Base-by-base conservation (phyloP, 2,329 filamentous ascomycete genomes). In the Microsporum audouinii region DNA sequence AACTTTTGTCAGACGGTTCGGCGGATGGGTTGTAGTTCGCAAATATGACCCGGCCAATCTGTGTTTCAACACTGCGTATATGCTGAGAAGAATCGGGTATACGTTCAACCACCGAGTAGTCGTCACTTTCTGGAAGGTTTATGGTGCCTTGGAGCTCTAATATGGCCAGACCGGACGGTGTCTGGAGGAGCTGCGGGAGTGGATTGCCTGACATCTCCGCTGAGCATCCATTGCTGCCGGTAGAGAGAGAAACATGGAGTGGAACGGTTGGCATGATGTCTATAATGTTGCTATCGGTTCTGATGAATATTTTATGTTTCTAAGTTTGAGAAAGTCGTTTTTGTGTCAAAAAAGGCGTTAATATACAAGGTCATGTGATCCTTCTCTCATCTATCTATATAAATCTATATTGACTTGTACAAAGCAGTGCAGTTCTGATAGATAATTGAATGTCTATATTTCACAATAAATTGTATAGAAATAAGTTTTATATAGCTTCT, bases 141-240 rank as follows among this genome's bases (percentile, higher is more conserved):
- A 99, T 86, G 12, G 84, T 89, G 63, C 91, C 94, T 78, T 99
- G 94, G 12, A 99, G 83, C 76, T 97, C 94, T 61, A 99, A 79
- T 53, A 99, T 80, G 17, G 92, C 92, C 45, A 96, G 83, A 58
- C 94, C 94, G 0, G 88, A 86, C 0, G 94, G 94, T 0, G 92
- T 96, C 68, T 91, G 88, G 14, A 97, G 83, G 64, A 96, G 80
- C n/a, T 82, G 73, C 1, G 94, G 94, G 3, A 97, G 82, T 2
- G 88, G 85, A 67, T 82, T 84, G 63, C 10, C 27, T 4, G 29
- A 10, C 14, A 34, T 36, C 4, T 60, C 31, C n/a, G 45, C 58
- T 3, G n/a, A 10, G 7, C 56, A 62, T 41, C 51, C 34, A 34
- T 59, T 51, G 12, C 36, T 27, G 23, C 61, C 47, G 7, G 57